Conservation (phyloP, 306 rosid species). For the Fagus sylvatica region DNA sequence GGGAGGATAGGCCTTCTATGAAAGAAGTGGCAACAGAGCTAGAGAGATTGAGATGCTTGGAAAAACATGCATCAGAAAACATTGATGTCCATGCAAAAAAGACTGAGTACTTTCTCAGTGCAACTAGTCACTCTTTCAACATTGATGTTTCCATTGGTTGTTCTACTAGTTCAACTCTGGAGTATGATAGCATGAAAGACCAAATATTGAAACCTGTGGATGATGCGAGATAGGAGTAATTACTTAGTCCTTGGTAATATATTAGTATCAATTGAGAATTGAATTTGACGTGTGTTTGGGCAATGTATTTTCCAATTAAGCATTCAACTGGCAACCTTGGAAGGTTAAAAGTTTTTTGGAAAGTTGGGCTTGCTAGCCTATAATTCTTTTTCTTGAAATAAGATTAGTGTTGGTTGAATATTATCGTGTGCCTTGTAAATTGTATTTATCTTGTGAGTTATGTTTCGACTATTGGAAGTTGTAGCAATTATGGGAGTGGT, state of each 20-base stretch:
- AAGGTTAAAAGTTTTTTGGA: too few relatives aligned
- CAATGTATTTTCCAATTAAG: too few relatives aligned
- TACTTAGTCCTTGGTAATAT: neutral
- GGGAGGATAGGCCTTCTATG: constrained; percentile 62
- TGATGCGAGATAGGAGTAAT: neutral
- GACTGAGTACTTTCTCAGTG: constrained; percentile 15
- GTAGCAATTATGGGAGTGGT: too few relatives aligned
- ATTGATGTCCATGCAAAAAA: neutral
- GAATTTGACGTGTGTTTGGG: too few relatives aligned
- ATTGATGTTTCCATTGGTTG: constrained; percentile 1
- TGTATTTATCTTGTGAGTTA: too few relatives aligned
- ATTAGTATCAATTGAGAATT: too few relatives aligned
- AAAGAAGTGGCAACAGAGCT: constrained; percentile 51
- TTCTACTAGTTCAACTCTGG: neutral
- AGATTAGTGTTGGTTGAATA: too few relatives aligned
- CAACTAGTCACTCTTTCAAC: neutral
- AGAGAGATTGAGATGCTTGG: constrained; percentile 31
- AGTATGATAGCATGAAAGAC: neutral
- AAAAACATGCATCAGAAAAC: constrained; percentile 19
- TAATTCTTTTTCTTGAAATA: too few relatives aligned
- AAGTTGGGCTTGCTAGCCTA: too few relatives aligned
- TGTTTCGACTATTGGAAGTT: too few relatives aligned
- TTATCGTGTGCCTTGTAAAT: too few relatives aligned
- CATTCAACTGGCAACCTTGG: too few relatives aligned
- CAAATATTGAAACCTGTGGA: neutral